These are phyloP conservation scores for Yamadazyma buinensis DNA, from an alignment of 1,139 yeast genomes.

Conservation along the genomic window DNA sequence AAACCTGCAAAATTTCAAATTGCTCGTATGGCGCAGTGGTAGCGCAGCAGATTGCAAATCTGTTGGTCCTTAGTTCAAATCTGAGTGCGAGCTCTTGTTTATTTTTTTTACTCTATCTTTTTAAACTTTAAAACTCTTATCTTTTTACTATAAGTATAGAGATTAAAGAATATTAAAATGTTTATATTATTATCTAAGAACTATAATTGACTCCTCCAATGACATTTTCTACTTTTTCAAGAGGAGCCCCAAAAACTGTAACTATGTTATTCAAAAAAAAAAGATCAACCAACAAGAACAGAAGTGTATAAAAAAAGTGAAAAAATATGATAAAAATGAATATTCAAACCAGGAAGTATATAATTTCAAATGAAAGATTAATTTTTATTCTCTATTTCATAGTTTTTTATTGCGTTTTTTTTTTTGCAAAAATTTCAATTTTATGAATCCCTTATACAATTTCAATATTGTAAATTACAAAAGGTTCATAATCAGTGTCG, in stretches of 20 bases:
- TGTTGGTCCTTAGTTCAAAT: slow-evolving; percentile 85
- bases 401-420: not conserved
- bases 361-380: not conserved
- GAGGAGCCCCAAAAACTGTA: no score
- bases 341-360: not conserved
- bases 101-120: slow-evolving; percentile 10
- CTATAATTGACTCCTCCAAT: no score
- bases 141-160: no score
- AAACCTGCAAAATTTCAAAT: no score
- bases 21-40: slow-evolving; percentile 86
- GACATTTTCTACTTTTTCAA: no score
- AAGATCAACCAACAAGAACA: no score
- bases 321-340: no score
- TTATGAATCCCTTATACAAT: slow-evolving; percentile 21
- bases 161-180: no score
- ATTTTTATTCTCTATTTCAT: no score
- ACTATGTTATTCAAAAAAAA: no score
- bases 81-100: slow-evolving; percentile 67
- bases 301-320: no score
- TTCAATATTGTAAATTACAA: slow-evolving; percentile 68
- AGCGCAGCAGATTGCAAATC: slow-evolving; percentile 93
- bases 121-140: no score
- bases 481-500: slow-evolving; percentile 94
- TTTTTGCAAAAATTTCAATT: not conserved
- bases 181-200: not conserved